phyloP scores from a whole-genome alignment of 2,329 filamentous ascomycete genomes.

The Juglanconis juglandina region DNA sequence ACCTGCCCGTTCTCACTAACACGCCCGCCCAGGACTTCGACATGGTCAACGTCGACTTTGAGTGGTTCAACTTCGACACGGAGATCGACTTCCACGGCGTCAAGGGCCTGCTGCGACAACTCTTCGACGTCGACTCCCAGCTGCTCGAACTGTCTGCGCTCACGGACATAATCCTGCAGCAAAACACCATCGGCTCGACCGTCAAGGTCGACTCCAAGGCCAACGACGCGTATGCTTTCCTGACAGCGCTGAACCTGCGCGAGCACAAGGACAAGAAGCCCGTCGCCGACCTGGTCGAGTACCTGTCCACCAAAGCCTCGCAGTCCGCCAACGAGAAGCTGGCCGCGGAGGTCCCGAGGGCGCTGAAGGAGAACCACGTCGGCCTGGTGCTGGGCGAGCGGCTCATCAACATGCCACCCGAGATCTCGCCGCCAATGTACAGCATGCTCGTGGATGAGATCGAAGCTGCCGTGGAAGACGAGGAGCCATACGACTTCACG shows the following conservation, averaged over 20 bases:
- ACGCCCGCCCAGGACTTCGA: constrained; percentile 67
- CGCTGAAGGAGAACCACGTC: constrained; percentile 63
- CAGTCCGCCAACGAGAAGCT: constrained; percentile 49
- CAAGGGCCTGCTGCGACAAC: constrained; percentile 83
- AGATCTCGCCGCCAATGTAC: constrained; percentile 92
- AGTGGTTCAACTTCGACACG: constrained; percentile 95
- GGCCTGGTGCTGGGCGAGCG: constrained; percentile 89
- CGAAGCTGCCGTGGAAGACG: constrained; percentile 79
- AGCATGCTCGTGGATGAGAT: constrained; percentile 91
- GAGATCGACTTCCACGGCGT: constrained; percentile 92
- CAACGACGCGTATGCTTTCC: constrained; percentile 85
- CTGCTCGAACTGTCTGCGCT: constrained; percentile 86
- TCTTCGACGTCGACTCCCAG: constrained; percentile 83
- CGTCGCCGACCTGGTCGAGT: constrained; percentile 67
- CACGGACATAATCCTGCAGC: constrained; percentile 79
- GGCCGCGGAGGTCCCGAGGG: constrained; percentile 53
- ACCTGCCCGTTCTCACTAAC: constrained; percentile 20
- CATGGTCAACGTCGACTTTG: constrained; percentile 92
- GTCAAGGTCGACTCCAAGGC: constrained; percentile 97
- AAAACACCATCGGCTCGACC: constrained; percentile 85
- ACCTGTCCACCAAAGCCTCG: constrained; percentile 60
- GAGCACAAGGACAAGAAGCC: constrained; percentile 74
- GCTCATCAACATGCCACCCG: constrained; percentile 93
- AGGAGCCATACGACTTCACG: constrained; percentile 87
- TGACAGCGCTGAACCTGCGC: constrained; percentile 80